Percentiles rank a stretch among this genome's conserved stretches.
Conservation (phyloP, 805 yeast genomes). For the Metschnikowia cubensis region DNA sequence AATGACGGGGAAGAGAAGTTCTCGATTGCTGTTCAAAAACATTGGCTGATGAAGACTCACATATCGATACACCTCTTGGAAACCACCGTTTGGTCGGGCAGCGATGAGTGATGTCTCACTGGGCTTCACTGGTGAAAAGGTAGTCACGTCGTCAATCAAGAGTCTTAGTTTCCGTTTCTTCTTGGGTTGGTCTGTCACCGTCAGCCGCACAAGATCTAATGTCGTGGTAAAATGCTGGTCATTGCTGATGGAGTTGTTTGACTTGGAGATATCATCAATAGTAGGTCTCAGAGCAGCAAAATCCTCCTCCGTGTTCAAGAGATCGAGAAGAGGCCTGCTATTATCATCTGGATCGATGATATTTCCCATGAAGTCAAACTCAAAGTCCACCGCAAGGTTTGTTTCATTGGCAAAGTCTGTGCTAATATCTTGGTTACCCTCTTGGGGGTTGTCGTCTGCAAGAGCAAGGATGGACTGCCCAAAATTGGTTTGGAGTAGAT, state of each 20-base stretch:
- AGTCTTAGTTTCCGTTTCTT: constrained; percentile 7
- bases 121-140: background rate
- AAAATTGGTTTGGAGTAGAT: background rate
- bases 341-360: constrained; percentile 1
- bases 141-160: constrained; percentile 5
- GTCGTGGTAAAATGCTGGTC: constrained; percentile 8
- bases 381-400: constrained; percentile 18
- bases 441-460: background rate
- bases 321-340: constrained; percentile 4
- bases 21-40: constrained; percentile 6
- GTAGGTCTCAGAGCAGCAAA: constrained; percentile 6
- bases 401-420: constrained; percentile 12
- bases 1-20: background rate
- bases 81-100: background rate
- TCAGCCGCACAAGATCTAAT: constrained; percentile 6
- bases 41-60: constrained; percentile 8
- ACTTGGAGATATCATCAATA: constrained; percentile 12
- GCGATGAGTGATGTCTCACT: background rate
- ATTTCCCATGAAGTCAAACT: constrained; percentile 23
- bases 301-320: constrained; percentile 15
- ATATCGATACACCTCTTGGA: constrained; percentile 6
- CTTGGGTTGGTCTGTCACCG: background rate
- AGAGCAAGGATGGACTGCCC: background rate
- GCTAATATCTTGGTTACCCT: background rate
- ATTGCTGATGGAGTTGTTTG: constrained; percentile 5